Conservation (phyloP, 768 basidiomycete species). For the Sporobolomyces phaffii region DNA sequence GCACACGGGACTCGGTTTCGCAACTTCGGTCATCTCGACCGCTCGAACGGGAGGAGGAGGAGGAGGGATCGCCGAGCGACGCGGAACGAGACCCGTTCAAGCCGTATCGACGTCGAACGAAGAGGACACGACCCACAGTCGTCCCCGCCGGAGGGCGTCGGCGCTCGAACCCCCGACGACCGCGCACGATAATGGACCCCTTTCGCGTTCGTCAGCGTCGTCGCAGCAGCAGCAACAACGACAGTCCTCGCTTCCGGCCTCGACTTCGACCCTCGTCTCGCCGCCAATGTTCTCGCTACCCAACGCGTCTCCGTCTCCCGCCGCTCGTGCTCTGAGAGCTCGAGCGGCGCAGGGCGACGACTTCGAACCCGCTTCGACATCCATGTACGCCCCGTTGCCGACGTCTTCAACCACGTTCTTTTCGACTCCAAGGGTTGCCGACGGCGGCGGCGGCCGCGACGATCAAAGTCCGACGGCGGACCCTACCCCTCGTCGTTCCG, state of each 20-base stretch:
- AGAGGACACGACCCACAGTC: no score
- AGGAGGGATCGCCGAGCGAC: not conserved
- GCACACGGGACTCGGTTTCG: not conserved
- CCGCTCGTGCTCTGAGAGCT: not conserved
- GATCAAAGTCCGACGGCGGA: no score
- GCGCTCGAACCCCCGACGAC: not conserved
- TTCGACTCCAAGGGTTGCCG: no score
- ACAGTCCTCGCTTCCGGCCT: not conserved
- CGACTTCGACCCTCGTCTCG: conserved; percentile 7
- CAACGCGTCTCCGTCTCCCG: not conserved
- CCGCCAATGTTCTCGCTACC: conserved; percentile 14
- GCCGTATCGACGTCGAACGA: not conserved
- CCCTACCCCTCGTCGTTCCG: no score
- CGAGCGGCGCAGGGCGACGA: no score
- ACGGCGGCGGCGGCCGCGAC: no score
- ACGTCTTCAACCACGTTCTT: not conserved
- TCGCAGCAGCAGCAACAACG: no score
- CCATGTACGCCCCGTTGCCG: not conserved
- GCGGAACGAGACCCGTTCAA: not conserved
- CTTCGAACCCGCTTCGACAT: not conserved
- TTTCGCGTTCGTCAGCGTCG: no score
- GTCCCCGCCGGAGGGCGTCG: not conserved
- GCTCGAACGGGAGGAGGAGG: no score
- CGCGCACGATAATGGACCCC: not conserved
- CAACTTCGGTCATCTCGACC: not conserved